phyloP scores from a whole-genome alignment of 345 rosid species.

The Hibiscus syriacus region DNA sequence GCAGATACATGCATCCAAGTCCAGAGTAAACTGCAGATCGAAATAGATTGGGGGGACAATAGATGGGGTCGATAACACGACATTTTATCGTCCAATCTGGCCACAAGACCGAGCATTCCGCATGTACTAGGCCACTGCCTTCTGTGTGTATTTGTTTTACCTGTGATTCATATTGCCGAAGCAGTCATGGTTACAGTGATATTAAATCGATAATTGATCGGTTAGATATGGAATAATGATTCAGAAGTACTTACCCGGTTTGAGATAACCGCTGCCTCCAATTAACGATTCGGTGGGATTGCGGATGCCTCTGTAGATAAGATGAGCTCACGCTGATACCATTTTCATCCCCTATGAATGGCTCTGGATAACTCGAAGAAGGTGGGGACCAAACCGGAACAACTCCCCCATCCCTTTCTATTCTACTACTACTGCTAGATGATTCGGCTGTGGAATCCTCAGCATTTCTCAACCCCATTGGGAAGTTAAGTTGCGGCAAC shows the following conservation, averaged over 20 bases:
- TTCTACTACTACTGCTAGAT: constrained; percentile 60
- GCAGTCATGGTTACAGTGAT: not conserved
- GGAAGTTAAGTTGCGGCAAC: constrained; percentile 35
- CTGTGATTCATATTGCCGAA: constrained; percentile 12
- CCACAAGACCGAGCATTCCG: not conserved
- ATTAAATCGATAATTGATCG: not conserved
- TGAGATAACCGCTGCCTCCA: constrained; percentile 73
- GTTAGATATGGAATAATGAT: not conserved
- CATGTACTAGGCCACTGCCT: constrained; percentile 9
- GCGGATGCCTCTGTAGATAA: constrained; percentile 79
- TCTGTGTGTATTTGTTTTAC: constrained; percentile 15
- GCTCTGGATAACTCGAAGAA: constrained; percentile 66
- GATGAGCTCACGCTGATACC: constrained; percentile 61
- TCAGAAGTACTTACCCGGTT: constrained; percentile 49
- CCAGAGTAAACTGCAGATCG: constrained; percentile 10
- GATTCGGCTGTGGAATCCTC: constrained; percentile 95
- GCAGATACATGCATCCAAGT: constrained; percentile 5
- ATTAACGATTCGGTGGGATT: constrained; percentile 60
- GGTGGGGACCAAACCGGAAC: constrained; percentile 93
- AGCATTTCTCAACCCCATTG: constrained; percentile 35
- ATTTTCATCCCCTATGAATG: constrained; percentile 64
- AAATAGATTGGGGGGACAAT: constrained; percentile 13
- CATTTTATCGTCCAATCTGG: constrained; percentile 3
- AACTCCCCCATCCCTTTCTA: constrained; percentile 80
- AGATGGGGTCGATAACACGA: too few relatives aligned